Evolutionary conservation across 441 rosid genomes (phyloP), one percentile per base, ranked within the genome.

Genomic region (Bruguiera hainesii): DNA sequence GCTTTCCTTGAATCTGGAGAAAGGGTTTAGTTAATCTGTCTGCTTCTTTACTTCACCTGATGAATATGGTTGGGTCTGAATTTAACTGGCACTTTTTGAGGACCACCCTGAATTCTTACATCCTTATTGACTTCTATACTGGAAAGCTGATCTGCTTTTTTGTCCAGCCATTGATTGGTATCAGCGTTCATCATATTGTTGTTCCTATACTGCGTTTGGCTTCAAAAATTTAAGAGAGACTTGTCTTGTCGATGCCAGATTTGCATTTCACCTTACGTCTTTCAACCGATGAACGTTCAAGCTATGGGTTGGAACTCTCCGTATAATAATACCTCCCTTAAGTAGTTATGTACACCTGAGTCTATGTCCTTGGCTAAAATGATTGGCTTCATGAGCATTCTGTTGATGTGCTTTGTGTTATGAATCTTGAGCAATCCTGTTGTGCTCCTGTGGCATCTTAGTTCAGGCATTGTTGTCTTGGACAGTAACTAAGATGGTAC

Each of bases 31-130:
- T 57, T 65, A 1, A 63, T 59, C 28, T n/a, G 31, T 60, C 56
- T 16, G 29, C 66, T 69, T 23, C n/a, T 63, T 50, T 53, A n/a
- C 25, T 30, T 11, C 26, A 59, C 20, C 25, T 67, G 66, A 11
- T 71, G 59, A 53, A 63, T 5, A 42, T 71, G 28, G 11, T 49
- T n/a, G 25, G 39, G 37, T 64, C 33, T 69, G 28, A 10, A n/a
- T 49, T 64, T 49, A n/a, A 50, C 58, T 35, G 0, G 8, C 7
- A 25, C 6, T 35, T 70, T 70, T 39, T 56, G 3, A 15, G 20
- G 4, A 2, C 10, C 57, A 5, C 5, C 46, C 33, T 50, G 60
- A 60, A 60, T 35, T 46, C 16, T 6, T 48, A 15, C n/a, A 18
- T 30, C 26, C 23, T 21, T 7, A 46, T 35, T 48, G 21, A 29